These are phyloP conservation scores for Rhizopogon salebrosus DNA, from an alignment of 768 basidiomycete genomes.

Conservation along the genomic window DNA sequence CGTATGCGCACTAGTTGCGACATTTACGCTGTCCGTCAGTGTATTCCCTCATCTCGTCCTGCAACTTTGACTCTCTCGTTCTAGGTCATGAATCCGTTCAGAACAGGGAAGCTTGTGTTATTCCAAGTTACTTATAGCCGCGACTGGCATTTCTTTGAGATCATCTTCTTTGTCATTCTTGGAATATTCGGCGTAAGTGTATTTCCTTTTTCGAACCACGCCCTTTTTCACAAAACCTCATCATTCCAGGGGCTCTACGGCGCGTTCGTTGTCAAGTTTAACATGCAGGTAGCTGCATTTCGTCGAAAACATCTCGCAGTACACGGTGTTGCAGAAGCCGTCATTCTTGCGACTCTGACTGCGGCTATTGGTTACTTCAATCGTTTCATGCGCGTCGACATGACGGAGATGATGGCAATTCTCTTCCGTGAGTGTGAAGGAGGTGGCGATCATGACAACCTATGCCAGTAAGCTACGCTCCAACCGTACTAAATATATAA, in stretches of 20 bases:
- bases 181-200: constrained; percentile 86
- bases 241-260: constrained; percentile 84
- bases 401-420: constrained; percentile 95
- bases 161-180: constrained; percentile 92
- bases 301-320: constrained; percentile 83
- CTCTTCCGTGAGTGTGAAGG: constrained; percentile 96
- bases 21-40: constrained; percentile 90
- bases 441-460: constrained; percentile 82
- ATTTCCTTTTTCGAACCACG: background rate
- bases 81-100: constrained; percentile 96
- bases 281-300: constrained; percentile 91
- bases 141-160: constrained; percentile 99
- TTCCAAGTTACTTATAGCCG: constrained; percentile 98
- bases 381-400: constrained; percentile 90
- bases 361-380: constrained; percentile 93
- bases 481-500: background rate
- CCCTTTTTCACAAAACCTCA: constrained; percentile 4
- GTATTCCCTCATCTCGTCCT: constrained; percentile 12
- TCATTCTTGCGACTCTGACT: constrained; percentile 80
- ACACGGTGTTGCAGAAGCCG: constrained; percentile 86
- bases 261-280: constrained; percentile 95
- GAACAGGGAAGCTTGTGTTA: constrained; percentile 94
- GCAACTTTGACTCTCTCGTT: constrained; percentile 9
- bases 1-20: constrained; percentile 94
- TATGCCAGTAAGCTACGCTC: constrained; percentile 82